Evolutionary conservation across 1,139 yeast genomes (phyloP).

Genomic region (Hemisphaericaspora xylanilytica): DNA sequence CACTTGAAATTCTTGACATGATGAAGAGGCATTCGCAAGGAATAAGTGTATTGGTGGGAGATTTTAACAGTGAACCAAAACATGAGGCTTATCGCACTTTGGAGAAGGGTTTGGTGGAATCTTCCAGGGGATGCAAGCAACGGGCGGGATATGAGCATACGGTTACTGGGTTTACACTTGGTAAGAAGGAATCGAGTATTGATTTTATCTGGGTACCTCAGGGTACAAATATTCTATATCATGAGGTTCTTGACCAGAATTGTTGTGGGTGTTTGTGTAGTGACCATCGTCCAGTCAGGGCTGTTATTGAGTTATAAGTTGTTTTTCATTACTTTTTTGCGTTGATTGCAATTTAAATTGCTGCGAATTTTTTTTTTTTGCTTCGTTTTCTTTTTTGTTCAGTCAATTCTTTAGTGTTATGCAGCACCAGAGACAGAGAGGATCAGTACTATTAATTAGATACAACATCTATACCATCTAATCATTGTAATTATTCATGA

Average conservation of each 20-base stretch:
- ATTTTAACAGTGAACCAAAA: slow-evolving; percentile 45
- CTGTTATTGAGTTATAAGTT: slow-evolving; percentile 16
- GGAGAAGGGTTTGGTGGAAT: slow-evolving; percentile 23
- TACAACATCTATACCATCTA: too few species aligned
- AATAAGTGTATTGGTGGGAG: slow-evolving; percentile 33
- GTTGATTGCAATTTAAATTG: background rate
- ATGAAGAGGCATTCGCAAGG: slow-evolving; percentile 26
- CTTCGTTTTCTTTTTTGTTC: too few species aligned
- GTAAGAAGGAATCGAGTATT: slow-evolving; percentile 22
- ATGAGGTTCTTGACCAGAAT: slow-evolving; percentile 15
- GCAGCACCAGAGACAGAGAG: background rate
- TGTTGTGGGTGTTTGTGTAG: slow-evolving; percentile 14
- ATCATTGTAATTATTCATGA: too few species aligned
- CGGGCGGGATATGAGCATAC: slow-evolving; percentile 25
- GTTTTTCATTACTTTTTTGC: background rate
- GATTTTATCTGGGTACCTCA: slow-evolving; percentile 32
- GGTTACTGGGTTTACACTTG: slow-evolving; percentile 36
- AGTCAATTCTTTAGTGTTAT: background rate
- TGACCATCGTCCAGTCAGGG: slow-evolving; percentile 24
- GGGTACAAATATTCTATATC: slow-evolving; percentile 16
- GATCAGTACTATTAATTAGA: too few species aligned
- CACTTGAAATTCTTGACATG: slow-evolving; percentile 32
- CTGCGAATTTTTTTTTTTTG: too few species aligned
- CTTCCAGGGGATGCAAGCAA: slow-evolving; percentile 35
- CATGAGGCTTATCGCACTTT: slow-evolving; percentile 39